Conservation (phyloP, 2,329 filamentous ascomycete species). For the Trichothecium roseum region DNA sequence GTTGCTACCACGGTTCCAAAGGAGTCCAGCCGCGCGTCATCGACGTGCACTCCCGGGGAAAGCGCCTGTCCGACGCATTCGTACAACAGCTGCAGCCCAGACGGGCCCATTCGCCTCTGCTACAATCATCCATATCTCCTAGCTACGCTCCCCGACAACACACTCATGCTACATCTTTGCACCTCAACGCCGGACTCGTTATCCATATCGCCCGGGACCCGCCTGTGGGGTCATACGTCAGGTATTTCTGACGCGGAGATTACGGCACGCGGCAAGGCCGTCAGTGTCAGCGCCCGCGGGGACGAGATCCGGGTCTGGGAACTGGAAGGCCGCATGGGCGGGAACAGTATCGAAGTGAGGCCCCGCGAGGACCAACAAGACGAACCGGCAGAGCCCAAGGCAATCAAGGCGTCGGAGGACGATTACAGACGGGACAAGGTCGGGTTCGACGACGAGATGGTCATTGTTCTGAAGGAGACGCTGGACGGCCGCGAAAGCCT, state of each 20-base stretch:
- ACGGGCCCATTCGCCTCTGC: conserved; percentile 52
- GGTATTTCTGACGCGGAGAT: conserved; percentile 80
- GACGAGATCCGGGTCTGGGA: conserved; percentile 82
- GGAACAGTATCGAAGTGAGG: conserved; percentile 44
- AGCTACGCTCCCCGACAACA: conserved; percentile 78
- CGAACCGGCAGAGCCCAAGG: no score
- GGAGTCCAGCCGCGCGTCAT: conserved; percentile 11
- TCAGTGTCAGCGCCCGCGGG: conserved; percentile 76
- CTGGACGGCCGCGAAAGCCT: conserved; percentile 58
- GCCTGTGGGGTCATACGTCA: conserved; percentile 87
- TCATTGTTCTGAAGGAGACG: conserved; percentile 73
- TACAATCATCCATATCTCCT: conserved; percentile 79
- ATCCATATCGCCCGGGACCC: conserved; percentile 60
- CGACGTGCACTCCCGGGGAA: conserved; percentile 4
- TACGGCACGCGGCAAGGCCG: conserved; percentile 73
- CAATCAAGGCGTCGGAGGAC: conserved; percentile 2
- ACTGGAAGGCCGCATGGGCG: conserved; percentile 57
- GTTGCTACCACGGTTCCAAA: conserved; percentile 25
- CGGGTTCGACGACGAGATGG: conserved; percentile 84
- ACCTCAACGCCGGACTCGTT: conserved; percentile 59
- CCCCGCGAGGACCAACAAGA: conserved; percentile 19
- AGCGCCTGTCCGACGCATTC: no score
- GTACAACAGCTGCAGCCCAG: conserved; percentile 6
- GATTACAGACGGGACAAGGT: conserved; percentile 52
- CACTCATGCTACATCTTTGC: conserved; percentile 71